A percentile compares a stretch with the other conserved stretches of the same genome.
Evolutionary conservation across 2,329 filamentous ascomycete genomes (phyloP).

Genomic region (Lachnellula arida): DNA sequence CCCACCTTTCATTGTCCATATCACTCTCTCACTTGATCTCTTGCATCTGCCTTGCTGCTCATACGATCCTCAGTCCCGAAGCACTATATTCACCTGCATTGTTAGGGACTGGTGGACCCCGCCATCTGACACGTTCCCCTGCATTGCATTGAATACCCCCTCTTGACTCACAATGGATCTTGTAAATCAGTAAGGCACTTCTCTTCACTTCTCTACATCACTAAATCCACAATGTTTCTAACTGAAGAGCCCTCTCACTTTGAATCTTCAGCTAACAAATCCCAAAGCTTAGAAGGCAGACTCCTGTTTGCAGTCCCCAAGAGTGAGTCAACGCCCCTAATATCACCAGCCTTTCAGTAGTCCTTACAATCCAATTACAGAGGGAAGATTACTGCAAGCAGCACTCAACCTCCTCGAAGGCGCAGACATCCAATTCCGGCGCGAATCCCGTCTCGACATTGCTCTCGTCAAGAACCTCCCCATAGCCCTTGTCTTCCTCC

Average conservation of each 20-base stretch:
- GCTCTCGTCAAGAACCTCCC: constrained; percentile 95
- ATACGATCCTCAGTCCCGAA: neutral
- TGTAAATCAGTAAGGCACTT: constrained; percentile 50
- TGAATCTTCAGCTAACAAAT: constrained; percentile 34
- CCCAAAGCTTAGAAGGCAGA: constrained; percentile 76
- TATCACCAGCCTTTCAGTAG: constrained; percentile 3
- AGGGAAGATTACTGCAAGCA: constrained; percentile 87
- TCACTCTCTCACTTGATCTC: neutral
- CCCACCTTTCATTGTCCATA: neutral
- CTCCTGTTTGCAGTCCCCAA: constrained; percentile 97
- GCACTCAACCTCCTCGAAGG: constrained; percentile 87
- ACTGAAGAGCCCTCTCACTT: constrained; percentile 45
- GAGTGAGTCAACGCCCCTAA: constrained; percentile 56
- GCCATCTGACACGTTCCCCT: neutral
- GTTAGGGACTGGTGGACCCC: neutral
- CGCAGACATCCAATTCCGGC: constrained; percentile 92
- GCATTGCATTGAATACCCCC: too few relatives aligned
- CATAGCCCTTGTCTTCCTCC: constrained; percentile 93
- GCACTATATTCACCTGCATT: too few relatives aligned
- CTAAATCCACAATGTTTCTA: constrained; percentile 14
- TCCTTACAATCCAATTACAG: constrained; percentile 40
- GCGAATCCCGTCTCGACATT: constrained; percentile 93
- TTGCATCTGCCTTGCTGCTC: neutral
- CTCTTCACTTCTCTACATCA: neutral
- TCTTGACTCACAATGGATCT: constrained; percentile 46